These are phyloP conservation scores for Lophiostoma macrostomum DNA, from an alignment of 495 filamentous ascomycete species.

Conservation along the genomic window DNA sequence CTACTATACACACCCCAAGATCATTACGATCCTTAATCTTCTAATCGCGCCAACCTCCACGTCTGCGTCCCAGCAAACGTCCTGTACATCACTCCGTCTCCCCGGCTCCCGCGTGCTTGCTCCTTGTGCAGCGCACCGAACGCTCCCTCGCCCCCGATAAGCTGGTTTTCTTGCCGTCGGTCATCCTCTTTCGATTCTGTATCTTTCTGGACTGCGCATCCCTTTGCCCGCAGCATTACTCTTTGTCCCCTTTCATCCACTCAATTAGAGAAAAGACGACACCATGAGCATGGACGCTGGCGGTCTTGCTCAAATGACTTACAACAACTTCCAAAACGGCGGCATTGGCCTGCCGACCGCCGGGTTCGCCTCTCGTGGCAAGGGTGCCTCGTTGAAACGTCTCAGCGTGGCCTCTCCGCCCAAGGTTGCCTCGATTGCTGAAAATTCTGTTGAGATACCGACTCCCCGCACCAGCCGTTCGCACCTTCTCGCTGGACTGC, in stretches of 20 bases:
- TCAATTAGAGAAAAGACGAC: slow-evolving; percentile 9
- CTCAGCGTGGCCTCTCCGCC: slow-evolving; percentile 61
- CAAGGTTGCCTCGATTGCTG: slow-evolving; percentile 63
- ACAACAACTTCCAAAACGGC: slow-evolving; percentile 64
- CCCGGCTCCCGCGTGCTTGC: slow-evolving; percentile 1
- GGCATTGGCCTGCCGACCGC: slow-evolving; percentile 69
- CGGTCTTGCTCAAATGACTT: slow-evolving; percentile 99
- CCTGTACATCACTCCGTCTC: slow-evolving; percentile 10
- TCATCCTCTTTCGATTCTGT: slow-evolving; percentile 26
- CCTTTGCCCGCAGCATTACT: slow-evolving; percentile 19
- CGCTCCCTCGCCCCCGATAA: slow-evolving; percentile 12
- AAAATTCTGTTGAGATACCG: slow-evolving; percentile 59
- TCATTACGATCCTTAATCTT: slow-evolving; percentile 37
- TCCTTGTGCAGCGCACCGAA: slow-evolving; percentile 1
- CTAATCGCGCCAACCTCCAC: slow-evolving; percentile 26
- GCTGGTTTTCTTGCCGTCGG: slow-evolving; percentile 7
- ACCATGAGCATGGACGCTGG: slow-evolving; percentile 91
- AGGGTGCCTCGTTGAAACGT: slow-evolving; percentile 80
- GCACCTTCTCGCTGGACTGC: slow-evolving; percentile 87
- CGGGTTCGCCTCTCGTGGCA: slow-evolving; percentile 79
- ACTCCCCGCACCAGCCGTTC: slow-evolving; percentile 93
- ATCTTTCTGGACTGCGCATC: slow-evolving; percentile 30
- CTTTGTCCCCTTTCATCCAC: slow-evolving; percentile 2
- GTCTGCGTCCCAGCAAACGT: slow-evolving; percentile 19
- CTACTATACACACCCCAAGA: slow-evolving; percentile 18